Base-by-base conservation (phyloP, 2,329 filamentous ascomycete genomes). In the Apiospora saccharicola region DNA sequence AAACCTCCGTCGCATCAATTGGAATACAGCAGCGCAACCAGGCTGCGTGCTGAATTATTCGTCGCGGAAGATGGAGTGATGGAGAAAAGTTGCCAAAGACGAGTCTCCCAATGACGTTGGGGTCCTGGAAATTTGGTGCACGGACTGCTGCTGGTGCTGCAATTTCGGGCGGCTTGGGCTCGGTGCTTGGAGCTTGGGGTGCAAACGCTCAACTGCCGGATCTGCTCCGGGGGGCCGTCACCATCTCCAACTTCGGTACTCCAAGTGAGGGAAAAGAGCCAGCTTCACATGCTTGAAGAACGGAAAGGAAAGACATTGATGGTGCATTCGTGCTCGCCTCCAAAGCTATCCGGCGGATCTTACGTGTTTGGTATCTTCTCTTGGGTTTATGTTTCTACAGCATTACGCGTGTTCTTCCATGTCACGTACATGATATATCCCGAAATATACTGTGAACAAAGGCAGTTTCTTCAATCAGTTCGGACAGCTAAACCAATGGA, bases 171-270 rank as follows among this genome's bases (percentile, higher is more conserved):
- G 12, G 16, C 26, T 19, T 16, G 16, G 24, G 51, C 14, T n/a
- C n/a, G n/a, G n/a, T n/a, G n/a, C n/a, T 24, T 51, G 19, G 8
- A 51, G 24, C 49, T 53, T 26, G 22, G 46, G 46, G 24, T 30
- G 24, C 12, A 53, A 53, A 37, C n/a, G 16, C 22, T 12, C 57
- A 64, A 64, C 34, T 41, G 57, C 57, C 57, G 57, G 57, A 64
- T 64, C 57, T 64, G 57, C 57, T 64, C 57, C 37, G 8, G 57
- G 34, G 57, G 53, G 30, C 16, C 53, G 37, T 61, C 30, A 37
- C 53, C 53, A 61, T 34, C 53, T 61, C 30, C 53, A 61, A 37
- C 22, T 7, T 61, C 53, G 53, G 53, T 37, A 37, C 53, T 61
- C 53, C 53, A 61, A 61, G 7, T 37, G 53, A 22, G 53, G 53